Conservation (phyloP, 2,329 filamentous ascomycete species). For the Stemphylium vesicarium region DNA sequence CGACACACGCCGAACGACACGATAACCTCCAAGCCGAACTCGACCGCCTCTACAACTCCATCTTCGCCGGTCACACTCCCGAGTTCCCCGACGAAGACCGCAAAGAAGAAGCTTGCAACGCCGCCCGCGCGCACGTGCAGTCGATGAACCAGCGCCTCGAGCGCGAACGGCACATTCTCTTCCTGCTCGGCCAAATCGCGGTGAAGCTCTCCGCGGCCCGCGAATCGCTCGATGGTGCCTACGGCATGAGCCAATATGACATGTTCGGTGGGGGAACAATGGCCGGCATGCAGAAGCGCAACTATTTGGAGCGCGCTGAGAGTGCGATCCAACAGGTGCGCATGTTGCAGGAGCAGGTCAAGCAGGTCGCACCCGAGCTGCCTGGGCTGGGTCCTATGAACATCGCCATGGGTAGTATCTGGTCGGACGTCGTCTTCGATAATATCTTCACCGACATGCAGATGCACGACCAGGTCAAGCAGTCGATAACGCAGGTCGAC, state of each 20-base stretch:
- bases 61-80: slow-evolving; percentile 41
- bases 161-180: slow-evolving; percentile 33
- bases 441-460: slow-evolving; percentile 61
- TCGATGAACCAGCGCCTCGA: slow-evolving; percentile 27
- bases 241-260: slow-evolving; percentile 48
- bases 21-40: slow-evolving; percentile 33
- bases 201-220: slow-evolving; percentile 31
- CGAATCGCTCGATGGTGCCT: slow-evolving; percentile 30
- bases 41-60: slow-evolving; percentile 39
- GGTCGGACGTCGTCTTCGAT: slow-evolving; percentile 62
- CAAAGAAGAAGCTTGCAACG: slow-evolving; percentile 30
- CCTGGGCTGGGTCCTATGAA: slow-evolving; percentile 48
- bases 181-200: slow-evolving; percentile 32
- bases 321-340: slow-evolving; percentile 50
- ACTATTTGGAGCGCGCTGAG: slow-evolving; percentile 58
- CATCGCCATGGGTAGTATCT: slow-evolving; percentile 56
- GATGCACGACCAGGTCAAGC: slow-evolving; percentile 61
- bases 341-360: slow-evolving; percentile 49
- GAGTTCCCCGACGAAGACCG: slow-evolving; percentile 43
- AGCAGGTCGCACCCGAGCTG: slow-evolving; percentile 50
- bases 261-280: slow-evolving; percentile 59
- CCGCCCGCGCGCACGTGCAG: slow-evolving; percentile 19
- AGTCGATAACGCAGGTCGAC: slow-evolving; percentile 46
- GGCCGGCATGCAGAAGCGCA: slow-evolving; percentile 62
- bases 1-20: slow-evolving; percentile 26